Percentiles rank a stretch among this genome's conserved stretches.
Conservation (phyloP, 768 basidiomycete genomes). For the Russula sp. region DNA sequence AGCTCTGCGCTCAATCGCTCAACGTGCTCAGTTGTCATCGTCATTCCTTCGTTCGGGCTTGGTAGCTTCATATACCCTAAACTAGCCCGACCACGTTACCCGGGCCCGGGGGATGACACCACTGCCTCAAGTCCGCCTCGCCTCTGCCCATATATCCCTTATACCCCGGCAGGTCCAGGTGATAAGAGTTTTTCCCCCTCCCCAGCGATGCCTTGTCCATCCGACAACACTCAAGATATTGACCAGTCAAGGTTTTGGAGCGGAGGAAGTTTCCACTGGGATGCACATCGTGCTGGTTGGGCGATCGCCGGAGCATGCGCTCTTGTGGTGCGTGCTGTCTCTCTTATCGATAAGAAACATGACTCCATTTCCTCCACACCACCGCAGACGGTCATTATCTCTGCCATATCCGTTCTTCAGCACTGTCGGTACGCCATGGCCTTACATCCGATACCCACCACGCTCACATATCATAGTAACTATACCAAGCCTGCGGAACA, state of each 20-base stretch:
- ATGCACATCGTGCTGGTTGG: slow-evolving; percentile 64
- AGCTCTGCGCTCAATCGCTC: not conserved
- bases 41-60: too few relatives aligned
- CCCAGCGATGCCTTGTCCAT: slow-evolving; percentile 35
- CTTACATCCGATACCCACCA: not conserved
- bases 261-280: slow-evolving; percentile 46
- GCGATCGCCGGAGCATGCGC: slow-evolving; percentile 59
- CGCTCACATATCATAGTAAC: slow-evolving; percentile 39
- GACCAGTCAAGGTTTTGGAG: slow-evolving; percentile 65
- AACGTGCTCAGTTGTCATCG: too few relatives aligned
- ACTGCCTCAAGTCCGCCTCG: not conserved
- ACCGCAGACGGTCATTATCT: slow-evolving; percentile 52
- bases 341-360: not conserved
- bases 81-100: too few relatives aligned
- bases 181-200: not conserved
- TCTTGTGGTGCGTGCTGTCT: slow-evolving; percentile 37
- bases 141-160: not conserved
- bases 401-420: slow-evolving; percentile 43
- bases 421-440: slow-evolving; percentile 52
- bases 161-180: not conserved
- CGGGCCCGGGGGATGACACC: too few relatives aligned
- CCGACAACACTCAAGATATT: slow-evolving; percentile 39
- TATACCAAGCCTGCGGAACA: slow-evolving; percentile 68
- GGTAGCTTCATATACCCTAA: too few relatives aligned
- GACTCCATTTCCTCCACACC: not conserved